Conservation (phyloP, 176 grass and related monocot genomes). For the Oryza glumipatula region DNA sequence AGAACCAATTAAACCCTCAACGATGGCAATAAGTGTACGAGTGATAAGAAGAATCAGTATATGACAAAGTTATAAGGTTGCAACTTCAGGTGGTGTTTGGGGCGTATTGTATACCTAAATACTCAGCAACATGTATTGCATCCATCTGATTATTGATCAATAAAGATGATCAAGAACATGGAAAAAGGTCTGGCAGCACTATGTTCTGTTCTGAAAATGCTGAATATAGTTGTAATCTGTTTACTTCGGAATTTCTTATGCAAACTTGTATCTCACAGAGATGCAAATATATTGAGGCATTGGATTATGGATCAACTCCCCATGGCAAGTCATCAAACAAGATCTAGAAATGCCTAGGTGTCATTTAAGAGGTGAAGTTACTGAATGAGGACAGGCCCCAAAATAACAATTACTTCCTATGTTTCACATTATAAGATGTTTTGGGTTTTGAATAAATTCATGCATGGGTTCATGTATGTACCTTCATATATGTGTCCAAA, state of each 20-base stretch:
- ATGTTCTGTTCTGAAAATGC: slow-evolving; percentile 17
- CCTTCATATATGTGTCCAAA: too few species aligned
- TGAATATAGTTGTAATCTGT: slow-evolving; percentile 13
- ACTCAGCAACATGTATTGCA: not conserved
- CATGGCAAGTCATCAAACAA: slow-evolving; percentile 17
- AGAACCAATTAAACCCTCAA: slow-evolving; percentile 20
- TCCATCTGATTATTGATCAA: slow-evolving; percentile 19
- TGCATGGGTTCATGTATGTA: too few species aligned
- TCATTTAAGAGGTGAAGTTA: slow-evolving; percentile 7
- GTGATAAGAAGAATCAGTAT: slow-evolving; percentile 8
- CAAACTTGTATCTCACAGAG: slow-evolving; percentile 18
- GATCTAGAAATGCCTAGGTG: slow-evolving; percentile 2
- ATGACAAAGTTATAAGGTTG: slow-evolving; percentile 12
- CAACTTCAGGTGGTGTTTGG: not conserved
- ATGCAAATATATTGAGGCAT: not conserved
- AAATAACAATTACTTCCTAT: not conserved
- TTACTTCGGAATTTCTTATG: not conserved
- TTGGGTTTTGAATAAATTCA: too few species aligned
- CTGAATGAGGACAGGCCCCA: not conserved
- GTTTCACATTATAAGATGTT: too few species aligned
- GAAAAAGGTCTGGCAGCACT: slow-evolving; percentile 11
- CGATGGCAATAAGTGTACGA: not conserved
- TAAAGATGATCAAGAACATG: not conserved
- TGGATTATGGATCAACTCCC: not conserved
- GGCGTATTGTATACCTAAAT: not conserved